Base-by-base conservation (phyloP, 1,139 yeast species). In the Dujonia santamariae region DNA sequence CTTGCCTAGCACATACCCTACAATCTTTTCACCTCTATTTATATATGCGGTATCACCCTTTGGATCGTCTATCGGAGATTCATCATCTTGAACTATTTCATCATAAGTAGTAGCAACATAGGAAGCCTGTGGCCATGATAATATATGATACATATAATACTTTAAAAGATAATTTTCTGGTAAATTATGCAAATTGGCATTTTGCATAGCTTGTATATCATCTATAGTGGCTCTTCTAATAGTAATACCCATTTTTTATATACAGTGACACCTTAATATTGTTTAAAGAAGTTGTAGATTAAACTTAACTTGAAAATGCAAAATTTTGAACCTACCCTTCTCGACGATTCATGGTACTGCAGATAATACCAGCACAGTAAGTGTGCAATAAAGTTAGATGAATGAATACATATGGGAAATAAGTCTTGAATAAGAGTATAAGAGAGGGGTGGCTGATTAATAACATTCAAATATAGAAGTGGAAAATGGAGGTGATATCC, bases 111-210 rank as follows among this genome's bases (percentile, higher is more conserved):
- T 83, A 17, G 98, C 98, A 23, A 92, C 98, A 64, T 82, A 92
- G 33, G 96, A 86, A 6, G 95, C 95, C 57, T 92, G 96, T 2
- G 99, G 98, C 98, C 98, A 92, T 28, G 97, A 83, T 38, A 90
- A 66, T 14, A 88, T 75, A 59, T 92, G 99, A 59, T 92, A 92
- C 74, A 94, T 75, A 59, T 90, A 92, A 61, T 90, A 92, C 61
- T 90, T 90, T 61, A 90, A 67, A 46, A 85, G 84, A 56, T 92
- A 92, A 61, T 92, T 92, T 58, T 92, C 99, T 4, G 99, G 98
- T 46, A 92, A 69, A 52, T 92, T 92, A 47, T 85, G 86, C 56
- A 92, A 68, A 55, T 92, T 92, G 44, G 96, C 95, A 68, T 88
- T 88, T 57, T 92, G 98, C 90, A 92, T 90, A 20, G 95, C 95